phyloP scores from a whole-genome alignment of 2,329 filamentous ascomycete species.

The Phaeosphaeria sp. region DNA sequence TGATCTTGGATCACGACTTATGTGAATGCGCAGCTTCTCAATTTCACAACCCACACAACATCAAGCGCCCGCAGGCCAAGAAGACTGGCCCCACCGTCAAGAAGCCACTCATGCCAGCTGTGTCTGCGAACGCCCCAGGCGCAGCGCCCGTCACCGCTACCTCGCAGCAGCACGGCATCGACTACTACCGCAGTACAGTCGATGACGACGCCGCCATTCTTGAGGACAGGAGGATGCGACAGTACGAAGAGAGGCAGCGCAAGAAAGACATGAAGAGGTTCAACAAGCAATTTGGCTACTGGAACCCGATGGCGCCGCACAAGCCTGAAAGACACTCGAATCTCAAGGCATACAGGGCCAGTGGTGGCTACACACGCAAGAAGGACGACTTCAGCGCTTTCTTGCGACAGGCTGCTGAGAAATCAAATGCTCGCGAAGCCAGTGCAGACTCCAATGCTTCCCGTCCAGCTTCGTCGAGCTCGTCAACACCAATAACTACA shows the following conservation, averaged over 20 bases:
- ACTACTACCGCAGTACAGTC: slow-evolving; percentile 75
- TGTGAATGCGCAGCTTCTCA: slow-evolving; percentile 28
- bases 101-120: slow-evolving; percentile 32
- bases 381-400: slow-evolving; percentile 33
- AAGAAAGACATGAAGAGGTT: slow-evolving; percentile 71
- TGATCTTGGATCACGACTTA: slow-evolving; percentile 35
- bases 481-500: slow-evolving; percentile 12
- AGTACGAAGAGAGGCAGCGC: slow-evolving; percentile 71
- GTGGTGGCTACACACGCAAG: slow-evolving; percentile 32
- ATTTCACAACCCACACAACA: slow-evolving; percentile 42
- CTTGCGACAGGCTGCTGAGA: slow-evolving; percentile 23
- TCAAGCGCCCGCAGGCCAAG: slow-evolving; percentile 44
- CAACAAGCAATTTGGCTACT: slow-evolving; percentile 71
- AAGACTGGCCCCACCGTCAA: slow-evolving; percentile 25
- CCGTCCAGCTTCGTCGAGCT: slow-evolving; percentile 20
- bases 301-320: slow-evolving; percentile 52
- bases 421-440: slow-evolving; percentile 15
- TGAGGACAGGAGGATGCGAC: slow-evolving; percentile 71
- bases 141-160: slow-evolving; percentile 16
- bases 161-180: slow-evolving; percentile 30
- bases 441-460: slow-evolving; percentile 19
- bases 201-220: slow-evolving; percentile 77
- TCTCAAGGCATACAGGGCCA: slow-evolving; percentile 33
- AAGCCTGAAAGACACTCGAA: slow-evolving; percentile 34
- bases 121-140: slow-evolving; percentile 22